Conservation (phyloP, 805 yeast species). For the Tetrapisispora iriomotensis region DNA sequence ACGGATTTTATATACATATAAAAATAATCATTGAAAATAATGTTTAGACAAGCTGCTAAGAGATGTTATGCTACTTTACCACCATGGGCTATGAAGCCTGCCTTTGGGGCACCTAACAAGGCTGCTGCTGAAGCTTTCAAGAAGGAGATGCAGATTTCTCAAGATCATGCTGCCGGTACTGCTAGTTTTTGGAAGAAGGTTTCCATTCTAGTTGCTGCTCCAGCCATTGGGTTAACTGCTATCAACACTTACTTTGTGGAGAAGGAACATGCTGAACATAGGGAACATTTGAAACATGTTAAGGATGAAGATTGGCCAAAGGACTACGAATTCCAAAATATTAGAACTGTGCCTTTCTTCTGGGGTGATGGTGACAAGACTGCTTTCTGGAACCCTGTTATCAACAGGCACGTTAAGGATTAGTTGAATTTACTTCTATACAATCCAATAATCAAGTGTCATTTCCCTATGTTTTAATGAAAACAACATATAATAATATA, state of each 20-base stretch:
- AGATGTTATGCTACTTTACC: constrained; percentile 31
- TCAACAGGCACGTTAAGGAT: constrained; percentile 69
- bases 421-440: not conserved
- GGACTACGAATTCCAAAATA: constrained; percentile 84
- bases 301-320: constrained; percentile 89
- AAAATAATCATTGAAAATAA: constrained; percentile 8
- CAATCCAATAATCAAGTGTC: not conserved
- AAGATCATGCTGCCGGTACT: constrained; percentile 71
- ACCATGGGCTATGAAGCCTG: constrained; percentile 37
- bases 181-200: constrained; percentile 79
- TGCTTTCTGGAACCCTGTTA: constrained; percentile 87
- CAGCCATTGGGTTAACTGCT: constrained; percentile 68
- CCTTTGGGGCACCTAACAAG: constrained; percentile 35
- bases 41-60: constrained; percentile 36
- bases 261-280: constrained; percentile 82
- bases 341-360: constrained; percentile 80
- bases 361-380: constrained; percentile 99
- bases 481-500: no score
- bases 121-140: constrained; percentile 66
- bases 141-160: constrained; percentile 50
- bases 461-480: not conserved
- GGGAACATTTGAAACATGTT: constrained; percentile 57
- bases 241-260: constrained; percentile 76
- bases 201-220: constrained; percentile 69
- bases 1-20: no score